These are phyloP conservation scores for Carex scoparia DNA, from an alignment of 176 grass and related monocot genomes.

Conservation along the genomic window DNA sequence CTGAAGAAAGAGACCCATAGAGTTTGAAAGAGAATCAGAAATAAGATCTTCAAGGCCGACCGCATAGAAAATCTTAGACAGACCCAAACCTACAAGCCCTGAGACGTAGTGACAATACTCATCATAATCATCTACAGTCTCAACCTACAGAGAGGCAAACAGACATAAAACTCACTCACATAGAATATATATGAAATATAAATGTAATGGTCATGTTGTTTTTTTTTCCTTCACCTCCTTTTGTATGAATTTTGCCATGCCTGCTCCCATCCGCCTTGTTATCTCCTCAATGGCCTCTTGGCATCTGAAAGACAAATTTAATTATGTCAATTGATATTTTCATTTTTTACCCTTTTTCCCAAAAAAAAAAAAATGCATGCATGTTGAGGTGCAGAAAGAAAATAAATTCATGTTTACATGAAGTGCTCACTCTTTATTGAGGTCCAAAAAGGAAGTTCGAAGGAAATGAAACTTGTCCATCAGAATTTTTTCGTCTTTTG, in stretches of 20 bases:
- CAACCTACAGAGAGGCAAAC: constrained; percentile 48
- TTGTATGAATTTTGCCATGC: constrained; percentile 96
- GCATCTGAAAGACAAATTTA: constrained; percentile 44
- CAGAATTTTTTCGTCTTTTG: constrained; percentile 71
- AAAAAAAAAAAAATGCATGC: neutral
- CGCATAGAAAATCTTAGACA: constrained; percentile 90
- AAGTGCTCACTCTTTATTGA: constrained; percentile 48
- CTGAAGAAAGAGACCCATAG: constrained; percentile 90
- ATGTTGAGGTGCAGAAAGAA: neutral
- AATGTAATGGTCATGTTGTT: neutral
- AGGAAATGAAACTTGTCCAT: constrained; percentile 80
- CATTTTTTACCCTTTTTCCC: neutral
- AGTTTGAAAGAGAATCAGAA: constrained; percentile 72
- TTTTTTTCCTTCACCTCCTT: constrained; percentile 59
- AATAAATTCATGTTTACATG: neutral
- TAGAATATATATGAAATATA: neutral
- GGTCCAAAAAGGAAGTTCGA: constrained; percentile 80
- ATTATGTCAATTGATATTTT: neutral
- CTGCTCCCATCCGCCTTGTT: constrained; percentile 80
- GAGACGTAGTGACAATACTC: constrained; percentile 99
- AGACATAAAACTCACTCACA: neutral
- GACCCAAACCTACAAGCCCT: constrained; percentile 84
- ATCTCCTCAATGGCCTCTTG: constrained; percentile 92
- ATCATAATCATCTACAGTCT: constrained; percentile 73
- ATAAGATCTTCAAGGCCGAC: constrained; percentile 65